Evolutionary conservation across 192 early-diverging fungal genomes (phyloP), one percentile per base, ranked within the genome.

Genomic region (Thamnidium elegans): DNA sequence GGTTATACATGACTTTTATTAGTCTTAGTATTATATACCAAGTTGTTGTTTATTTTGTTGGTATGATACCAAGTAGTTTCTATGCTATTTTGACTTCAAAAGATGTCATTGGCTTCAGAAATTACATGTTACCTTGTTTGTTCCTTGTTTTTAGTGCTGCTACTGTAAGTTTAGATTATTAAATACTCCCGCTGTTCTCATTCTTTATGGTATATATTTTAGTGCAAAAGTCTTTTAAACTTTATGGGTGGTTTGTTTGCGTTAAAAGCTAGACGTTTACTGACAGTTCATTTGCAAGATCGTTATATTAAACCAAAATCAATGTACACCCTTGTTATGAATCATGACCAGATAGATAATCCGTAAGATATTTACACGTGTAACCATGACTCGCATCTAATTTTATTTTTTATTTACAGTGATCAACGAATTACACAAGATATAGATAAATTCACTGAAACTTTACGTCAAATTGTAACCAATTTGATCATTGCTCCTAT

Each of bases 391-490:
- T 65, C 23, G 71, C 75, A 44, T 69, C 75, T 70, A 66, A 30
- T 58, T 32, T 50, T 23, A n/a, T 42, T 43, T 42, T 42, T 15
- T n/a, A 17, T 52, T 17, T 30, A 8, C 69, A 84, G 82, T 13
- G 95, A 97, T 68, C 92, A 94, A 73, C 85, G 94, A 14, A 92
- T 95, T 43, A 82, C 94, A 15, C 92, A 94, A 73, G 95, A 97
- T 71, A 84, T 94, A 39, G 93, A 92, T 68, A 88, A 87, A 51
- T 84, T 97, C 36, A 47, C 90, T 15, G 85, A 86, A 15, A 74
- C 86, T 42, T 62, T 89, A 6, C 62, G 81, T 8, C 55, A 76
- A 30, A 83, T 91, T 36, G 50, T 82, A 19, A 74, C 82, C 20
- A 80, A 90, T 43, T 69, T 92, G 7, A 73, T 91, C 5, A 81